Percentiles rank a stretch among this genome's conserved stretches.
phyloP scores from a whole-genome alignment of 176 grass and related monocot genomes.

The Cenchrus fungigraminus region DNA sequence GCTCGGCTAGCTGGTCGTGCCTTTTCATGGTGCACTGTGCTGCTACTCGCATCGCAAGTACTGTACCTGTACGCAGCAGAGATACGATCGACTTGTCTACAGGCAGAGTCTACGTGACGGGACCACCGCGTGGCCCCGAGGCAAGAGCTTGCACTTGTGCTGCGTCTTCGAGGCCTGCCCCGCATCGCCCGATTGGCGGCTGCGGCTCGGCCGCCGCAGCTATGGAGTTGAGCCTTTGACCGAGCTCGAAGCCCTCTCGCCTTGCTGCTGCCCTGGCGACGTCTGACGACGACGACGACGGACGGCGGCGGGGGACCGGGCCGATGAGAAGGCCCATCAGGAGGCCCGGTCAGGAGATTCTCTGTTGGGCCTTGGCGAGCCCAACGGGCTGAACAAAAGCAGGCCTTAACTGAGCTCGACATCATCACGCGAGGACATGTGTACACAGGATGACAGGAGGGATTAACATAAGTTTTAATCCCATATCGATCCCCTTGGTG shows the following conservation, averaged over 20 bases:
- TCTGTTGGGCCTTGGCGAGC: too few relatives aligned
- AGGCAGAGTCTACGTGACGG: not conserved
- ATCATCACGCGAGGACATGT: not conserved
- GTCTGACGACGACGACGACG: too few relatives aligned
- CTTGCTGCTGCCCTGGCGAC: too few relatives aligned
- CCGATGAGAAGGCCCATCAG: too few relatives aligned
- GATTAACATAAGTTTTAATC: not conserved
- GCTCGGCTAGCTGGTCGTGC: not conserved
- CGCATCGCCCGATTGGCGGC: not conserved
- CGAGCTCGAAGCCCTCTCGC: too few relatives aligned
- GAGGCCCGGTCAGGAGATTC: too few relatives aligned
- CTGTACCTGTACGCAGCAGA: not conserved
- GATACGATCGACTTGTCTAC: not conserved
- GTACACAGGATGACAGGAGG: not conserved
- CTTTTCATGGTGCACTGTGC: not conserved
- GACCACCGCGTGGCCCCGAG: not conserved
- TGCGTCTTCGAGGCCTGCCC: not conserved
- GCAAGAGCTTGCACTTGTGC: too few relatives aligned
- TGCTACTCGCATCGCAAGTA: not conserved
- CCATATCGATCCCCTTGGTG: not conserved
- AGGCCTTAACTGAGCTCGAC: not conserved
- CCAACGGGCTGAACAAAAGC: not conserved
- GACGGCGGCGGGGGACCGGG: too few relatives aligned
- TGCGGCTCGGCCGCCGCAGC: not conserved
- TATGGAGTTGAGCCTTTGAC: not conserved